Evolutionary conservation across 2,329 filamentous ascomycete species (phyloP), one percentile per base, ranked within the genome.

Genomic region (Catunica adiposa): DNA sequence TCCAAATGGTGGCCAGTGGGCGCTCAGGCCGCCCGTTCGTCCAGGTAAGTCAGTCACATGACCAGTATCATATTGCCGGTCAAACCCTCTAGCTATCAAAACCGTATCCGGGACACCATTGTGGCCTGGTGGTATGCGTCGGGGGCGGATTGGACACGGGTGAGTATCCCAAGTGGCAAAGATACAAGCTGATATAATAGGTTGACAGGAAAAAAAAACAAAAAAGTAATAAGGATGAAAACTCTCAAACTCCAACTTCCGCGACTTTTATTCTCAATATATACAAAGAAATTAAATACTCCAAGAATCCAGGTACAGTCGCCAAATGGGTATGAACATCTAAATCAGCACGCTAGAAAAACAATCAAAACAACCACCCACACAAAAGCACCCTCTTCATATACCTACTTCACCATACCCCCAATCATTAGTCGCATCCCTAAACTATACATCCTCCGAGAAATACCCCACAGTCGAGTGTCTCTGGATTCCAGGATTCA

Each of bases 381-480:
- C 40, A 15, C 40, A 44, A n/a, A n/a, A n/a, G n/a, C n/a, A n/a
- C n/a, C 15, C n/a, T 44, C 40, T n/a, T 7, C 40, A n/a, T 7
- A 17, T 44, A 44, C 40, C 40, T n/a, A 44, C 29, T 34, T 5
- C 11, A 44, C 9, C 40, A 25, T 25, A 34, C 44, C 34, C n/a
- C 34, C 20, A 8, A 37, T 17, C 40, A 17, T n/a, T 3, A n/a
- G 11, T 4, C 3, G 2, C 15, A 15, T 17, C 40, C 40, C n/a
- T 17, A 11, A n/a, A 44, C 56, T 58, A 58, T 20, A 58, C 56
- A 51, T 58, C 56, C 40, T 58, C 56, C 3, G 56, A 58, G 38
- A 58, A 58, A 50, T 58, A 53, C 3, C 56, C 56, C 5, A 54
- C 53, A 8, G 56, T 48, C 23, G 56, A 58, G 23, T 58, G 56